Conservation (phyloP, 176 grass and related monocot genomes). For the Hsuehochloa calcarea region DNA sequence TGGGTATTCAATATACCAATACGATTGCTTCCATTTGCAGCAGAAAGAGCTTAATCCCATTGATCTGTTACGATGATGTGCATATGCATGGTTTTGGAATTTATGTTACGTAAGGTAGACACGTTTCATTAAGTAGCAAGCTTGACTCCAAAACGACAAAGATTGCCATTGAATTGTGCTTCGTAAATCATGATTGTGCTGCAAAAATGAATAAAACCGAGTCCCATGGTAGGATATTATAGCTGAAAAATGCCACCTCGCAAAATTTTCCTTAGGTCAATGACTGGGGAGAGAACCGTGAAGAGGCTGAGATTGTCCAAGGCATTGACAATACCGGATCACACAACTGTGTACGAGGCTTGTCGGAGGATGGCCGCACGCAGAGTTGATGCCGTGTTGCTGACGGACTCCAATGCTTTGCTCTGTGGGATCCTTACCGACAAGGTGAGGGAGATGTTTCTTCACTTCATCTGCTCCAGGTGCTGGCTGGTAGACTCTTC, state of each 20-base stretch:
- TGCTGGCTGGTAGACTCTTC: neutral
- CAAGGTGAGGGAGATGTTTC: conserved; percentile 56
- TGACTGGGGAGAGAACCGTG: conserved; percentile 77
- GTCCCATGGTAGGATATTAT: neutral
- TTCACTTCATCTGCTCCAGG: neutral
- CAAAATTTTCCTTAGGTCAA: conserved; percentile 1
- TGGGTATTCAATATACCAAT: neutral
- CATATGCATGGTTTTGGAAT: neutral
- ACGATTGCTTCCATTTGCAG: neutral
- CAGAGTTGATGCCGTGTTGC: conserved; percentile 77
- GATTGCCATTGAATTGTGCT: neutral
- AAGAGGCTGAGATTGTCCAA: conserved; percentile 90
- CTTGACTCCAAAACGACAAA: neutral
- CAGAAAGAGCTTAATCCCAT: neutral
- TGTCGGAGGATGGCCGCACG: conserved; percentile 82
- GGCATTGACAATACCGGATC: conserved; percentile 92
- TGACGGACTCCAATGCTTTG: conserved; percentile 91
- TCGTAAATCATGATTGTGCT: neutral
- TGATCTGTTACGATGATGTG: neutral
- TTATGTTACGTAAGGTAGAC: neutral
- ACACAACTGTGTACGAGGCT: conserved; percentile 66
- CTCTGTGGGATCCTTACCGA: conserved; percentile 95
- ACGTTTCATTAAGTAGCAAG: neutral
- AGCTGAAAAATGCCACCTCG: neutral
- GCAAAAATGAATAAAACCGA: neutral